Percentiles rank a stretch among this genome's conserved stretches.
Evolutionary conservation across 306 rosid species (phyloP).

Genomic region (Coriaria nepalensis): DNA sequence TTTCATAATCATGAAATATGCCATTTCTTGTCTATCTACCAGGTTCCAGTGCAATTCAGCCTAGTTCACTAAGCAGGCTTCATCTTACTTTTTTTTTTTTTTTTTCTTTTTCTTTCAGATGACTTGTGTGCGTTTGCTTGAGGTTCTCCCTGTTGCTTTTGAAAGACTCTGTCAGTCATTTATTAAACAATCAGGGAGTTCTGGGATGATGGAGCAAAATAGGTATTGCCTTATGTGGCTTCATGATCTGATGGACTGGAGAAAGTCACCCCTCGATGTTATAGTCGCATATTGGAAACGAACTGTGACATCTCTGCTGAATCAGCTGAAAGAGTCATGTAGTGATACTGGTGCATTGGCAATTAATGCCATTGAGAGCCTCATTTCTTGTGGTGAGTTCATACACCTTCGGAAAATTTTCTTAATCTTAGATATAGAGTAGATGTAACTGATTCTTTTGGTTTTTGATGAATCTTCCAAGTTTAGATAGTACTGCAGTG

Average conservation of each 20-base stretch:
- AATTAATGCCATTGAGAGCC: conserved; percentile 51
- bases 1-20: too few relatives aligned
- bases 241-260: conserved; percentile 74
- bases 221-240: conserved; percentile 54
- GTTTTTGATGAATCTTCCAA: conserved; percentile 18
- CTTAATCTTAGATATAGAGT: too few relatives aligned
- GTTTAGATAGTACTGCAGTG: conserved; percentile 41
- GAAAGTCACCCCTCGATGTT: conserved; percentile 84
- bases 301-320: conserved; percentile 46
- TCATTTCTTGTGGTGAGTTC: conserved; percentile 53
- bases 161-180: conserved; percentile 26
- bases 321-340: conserved; percentile 41
- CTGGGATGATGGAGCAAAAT: conserved; percentile 21
- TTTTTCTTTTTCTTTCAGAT: conserved; percentile 54
- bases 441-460: conserved; percentile 18
- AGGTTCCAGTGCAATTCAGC: too few relatives aligned
- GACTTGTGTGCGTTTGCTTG: conserved; percentile 92
- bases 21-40: too few relatives aligned
- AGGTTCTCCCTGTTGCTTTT: conserved; percentile 70
- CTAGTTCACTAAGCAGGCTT: too few relatives aligned
- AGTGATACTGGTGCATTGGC: conserved; percentile 26
- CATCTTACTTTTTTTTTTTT: conserved; percentile 11
- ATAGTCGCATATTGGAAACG: conserved; percentile 76
- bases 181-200: conserved; percentile 21
- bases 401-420: too few relatives aligned